phyloP scores from a whole-genome alignment of 2,329 filamentous ascomycete species.

The Bertia moriformis region DNA sequence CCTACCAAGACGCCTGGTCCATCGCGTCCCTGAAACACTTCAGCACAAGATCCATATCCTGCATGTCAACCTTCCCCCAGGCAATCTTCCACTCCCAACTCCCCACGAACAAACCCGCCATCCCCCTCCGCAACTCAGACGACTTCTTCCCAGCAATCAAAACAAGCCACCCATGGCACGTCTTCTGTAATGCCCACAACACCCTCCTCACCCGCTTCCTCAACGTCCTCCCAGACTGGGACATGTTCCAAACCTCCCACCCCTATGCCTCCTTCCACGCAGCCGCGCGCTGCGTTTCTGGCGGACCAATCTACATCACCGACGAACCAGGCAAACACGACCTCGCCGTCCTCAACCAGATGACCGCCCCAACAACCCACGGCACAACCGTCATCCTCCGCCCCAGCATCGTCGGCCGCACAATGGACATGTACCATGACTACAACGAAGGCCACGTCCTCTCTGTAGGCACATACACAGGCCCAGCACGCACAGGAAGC shows the following conservation, averaged over 20 bases:
- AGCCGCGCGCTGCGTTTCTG: slow-evolving; percentile 75
- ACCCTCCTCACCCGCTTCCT: slow-evolving; percentile 68
- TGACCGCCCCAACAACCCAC: slow-evolving; percentile 60
- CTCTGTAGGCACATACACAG: slow-evolving; percentile 60
- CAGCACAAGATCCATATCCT: slow-evolving; percentile 65
- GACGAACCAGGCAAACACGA: slow-evolving; percentile 76
- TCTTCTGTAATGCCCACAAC: slow-evolving; percentile 90
- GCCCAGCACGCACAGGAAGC: slow-evolving; percentile 48
- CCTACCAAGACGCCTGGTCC: slow-evolving; percentile 79
- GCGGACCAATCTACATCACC: slow-evolving; percentile 88
- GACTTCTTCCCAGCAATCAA: slow-evolving; percentile 81
- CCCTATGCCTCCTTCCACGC: slow-evolving; percentile 72
- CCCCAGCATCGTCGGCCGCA: slow-evolving; percentile 60
- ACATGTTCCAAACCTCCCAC: slow-evolving; percentile 54
- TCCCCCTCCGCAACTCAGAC: slow-evolving; percentile 72
- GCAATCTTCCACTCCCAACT: slow-evolving; percentile 76
- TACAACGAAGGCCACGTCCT: slow-evolving; percentile 64
- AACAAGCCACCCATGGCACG: slow-evolving; percentile 79
- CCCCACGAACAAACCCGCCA: slow-evolving; percentile 56
- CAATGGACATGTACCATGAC: slow-evolving; percentile 57
- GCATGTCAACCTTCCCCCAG: slow-evolving; percentile 85
- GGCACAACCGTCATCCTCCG: slow-evolving; percentile 70
- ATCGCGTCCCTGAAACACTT: slow-evolving; percentile 68
- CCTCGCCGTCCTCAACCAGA: slow-evolving; percentile 59
- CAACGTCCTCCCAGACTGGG: slow-evolving; percentile 74